Conservation (phyloP, 2,329 filamentous ascomycete species). For the Tolypocladium tropicale region DNA sequence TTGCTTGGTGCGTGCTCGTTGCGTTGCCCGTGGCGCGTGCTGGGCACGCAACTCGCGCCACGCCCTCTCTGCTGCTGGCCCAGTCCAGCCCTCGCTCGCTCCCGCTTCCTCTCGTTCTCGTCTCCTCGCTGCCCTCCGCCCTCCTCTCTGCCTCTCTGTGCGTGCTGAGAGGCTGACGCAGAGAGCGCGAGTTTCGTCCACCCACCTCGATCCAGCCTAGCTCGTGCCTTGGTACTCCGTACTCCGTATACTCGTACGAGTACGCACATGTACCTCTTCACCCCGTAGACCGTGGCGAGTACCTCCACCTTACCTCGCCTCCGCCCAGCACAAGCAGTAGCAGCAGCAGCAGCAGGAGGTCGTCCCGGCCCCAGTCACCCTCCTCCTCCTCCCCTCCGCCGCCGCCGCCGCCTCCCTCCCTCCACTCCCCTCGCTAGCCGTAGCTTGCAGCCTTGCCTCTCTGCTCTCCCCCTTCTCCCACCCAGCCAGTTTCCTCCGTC, state of each 20-base stretch:
- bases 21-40: not conserved
- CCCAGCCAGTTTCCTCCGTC: not conserved
- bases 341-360: not conserved
- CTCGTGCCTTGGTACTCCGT: not conserved
- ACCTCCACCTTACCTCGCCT: no score
- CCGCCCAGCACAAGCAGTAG: no score
- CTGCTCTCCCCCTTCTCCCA: not conserved
- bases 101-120: not conserved
- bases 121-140: not conserved
- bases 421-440: not conserved
- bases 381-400: not conserved
- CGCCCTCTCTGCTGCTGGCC: not conserved
- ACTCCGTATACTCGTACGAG: not conserved
- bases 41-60: not conserved
- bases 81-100: no score
- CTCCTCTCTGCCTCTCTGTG: not conserved
- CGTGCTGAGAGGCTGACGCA: conserved; percentile 1
- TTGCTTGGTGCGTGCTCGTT: not conserved
- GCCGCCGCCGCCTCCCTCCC: not conserved
- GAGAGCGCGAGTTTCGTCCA: not conserved
- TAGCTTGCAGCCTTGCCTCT: not conserved
- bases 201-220: conserved; percentile 1
- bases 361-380: not conserved
- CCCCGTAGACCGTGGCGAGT: no score
- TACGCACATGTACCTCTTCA: no score